Percentiles rank a stretch among this genome's conserved stretches.
These are phyloP conservation scores for Licmophora abbreviata DNA, from an alignment of 108 stramenopile species.

Conservation along the genomic window DNA sequence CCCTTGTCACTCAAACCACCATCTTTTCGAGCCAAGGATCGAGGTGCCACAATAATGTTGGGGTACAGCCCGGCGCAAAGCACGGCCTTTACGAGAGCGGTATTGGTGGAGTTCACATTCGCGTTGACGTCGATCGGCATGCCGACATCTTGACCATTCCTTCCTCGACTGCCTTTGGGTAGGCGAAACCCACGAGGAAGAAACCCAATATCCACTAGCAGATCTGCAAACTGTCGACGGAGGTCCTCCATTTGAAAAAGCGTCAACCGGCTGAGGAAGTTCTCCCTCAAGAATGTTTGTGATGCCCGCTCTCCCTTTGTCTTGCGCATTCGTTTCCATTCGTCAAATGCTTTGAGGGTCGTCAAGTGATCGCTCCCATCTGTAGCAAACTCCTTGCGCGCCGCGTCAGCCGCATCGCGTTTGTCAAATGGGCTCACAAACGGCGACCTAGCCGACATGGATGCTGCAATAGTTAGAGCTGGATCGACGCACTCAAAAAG, in stretches of 20 bases:
- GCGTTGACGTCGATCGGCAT: neutral
- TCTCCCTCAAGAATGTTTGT: constrained; percentile 48
- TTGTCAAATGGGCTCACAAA: constrained; percentile 74
- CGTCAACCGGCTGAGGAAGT: constrained; percentile 57
- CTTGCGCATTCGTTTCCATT: constrained; percentile 38
- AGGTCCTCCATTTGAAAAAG: constrained; percentile 69
- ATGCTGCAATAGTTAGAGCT: constrained; percentile 77
- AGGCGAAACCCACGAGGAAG: constrained; percentile 20
- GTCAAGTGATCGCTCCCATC: constrained; percentile 74
- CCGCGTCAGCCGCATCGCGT: constrained; percentile 68
- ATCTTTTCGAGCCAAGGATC: constrained; percentile 13
- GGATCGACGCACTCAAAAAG: constrained; percentile 83
- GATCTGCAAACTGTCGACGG: constrained; percentile 50
- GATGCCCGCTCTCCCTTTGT: constrained; percentile 25
- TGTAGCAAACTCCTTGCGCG: constrained; percentile 49
- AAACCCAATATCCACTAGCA: constrained; percentile 60
- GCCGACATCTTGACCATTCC: constrained; percentile 6
- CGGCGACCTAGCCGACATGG: constrained; percentile 63
- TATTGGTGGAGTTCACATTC: constrained; percentile 43
- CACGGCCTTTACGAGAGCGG: constrained; percentile 68
- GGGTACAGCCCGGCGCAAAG: constrained; percentile 86
- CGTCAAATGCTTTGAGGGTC: constrained; percentile 63
- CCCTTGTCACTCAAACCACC: constrained; percentile 22
- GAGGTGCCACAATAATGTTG: constrained; percentile 71
- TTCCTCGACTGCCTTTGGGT: neutral